A percentile compares a stretch with the other conserved stretches of the same genome.
Evolutionary conservation across 805 yeast genomes (phyloP).

Genomic region (Metschnikowia hibisci): DNA sequence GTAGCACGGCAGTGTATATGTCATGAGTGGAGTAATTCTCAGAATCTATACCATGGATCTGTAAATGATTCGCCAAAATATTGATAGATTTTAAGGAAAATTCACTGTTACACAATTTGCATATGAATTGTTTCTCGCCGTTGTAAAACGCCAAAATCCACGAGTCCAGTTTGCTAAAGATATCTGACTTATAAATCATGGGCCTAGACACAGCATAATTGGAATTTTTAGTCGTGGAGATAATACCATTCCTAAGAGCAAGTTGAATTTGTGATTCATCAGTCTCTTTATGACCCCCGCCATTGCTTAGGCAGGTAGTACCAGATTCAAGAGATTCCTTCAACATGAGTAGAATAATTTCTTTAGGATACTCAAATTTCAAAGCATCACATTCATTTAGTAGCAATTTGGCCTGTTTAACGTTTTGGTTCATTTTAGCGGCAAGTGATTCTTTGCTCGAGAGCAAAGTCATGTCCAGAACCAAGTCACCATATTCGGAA

Average conservation of each 20-base stretch:
- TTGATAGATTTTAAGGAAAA: not conserved
- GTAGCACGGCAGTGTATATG: not conserved
- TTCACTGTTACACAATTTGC: not conserved
- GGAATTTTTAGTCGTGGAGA: not conserved
- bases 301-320: not conserved
- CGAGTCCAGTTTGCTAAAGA: not conserved
- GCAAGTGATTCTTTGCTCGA: slow-evolving; percentile 14
- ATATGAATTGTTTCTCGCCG: not conserved
- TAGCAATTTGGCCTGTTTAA: slow-evolving; percentile 1
- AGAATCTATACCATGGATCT: slow-evolving; percentile 5
- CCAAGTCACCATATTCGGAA: slow-evolving; percentile 14
- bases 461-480: slow-evolving; percentile 14
- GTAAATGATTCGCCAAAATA: slow-evolving; percentile 6
- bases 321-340: not conserved
- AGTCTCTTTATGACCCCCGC: not conserved
- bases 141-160: not conserved
- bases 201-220: not conserved
- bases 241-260: not conserved
- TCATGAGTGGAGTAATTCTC: slow-evolving; percentile 1
- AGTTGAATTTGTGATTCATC: not conserved
- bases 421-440: slow-evolving; percentile 10
- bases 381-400: slow-evolving; percentile 23
- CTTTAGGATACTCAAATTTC: slow-evolving; percentile 25
- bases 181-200: not conserved
- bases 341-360: slow-evolving; percentile 2